Evolutionary conservation across 768 basidiomycete species (phyloP), one percentile per base, ranked within the genome.

Genomic region (Leucogyrophana mollusca): DNA sequence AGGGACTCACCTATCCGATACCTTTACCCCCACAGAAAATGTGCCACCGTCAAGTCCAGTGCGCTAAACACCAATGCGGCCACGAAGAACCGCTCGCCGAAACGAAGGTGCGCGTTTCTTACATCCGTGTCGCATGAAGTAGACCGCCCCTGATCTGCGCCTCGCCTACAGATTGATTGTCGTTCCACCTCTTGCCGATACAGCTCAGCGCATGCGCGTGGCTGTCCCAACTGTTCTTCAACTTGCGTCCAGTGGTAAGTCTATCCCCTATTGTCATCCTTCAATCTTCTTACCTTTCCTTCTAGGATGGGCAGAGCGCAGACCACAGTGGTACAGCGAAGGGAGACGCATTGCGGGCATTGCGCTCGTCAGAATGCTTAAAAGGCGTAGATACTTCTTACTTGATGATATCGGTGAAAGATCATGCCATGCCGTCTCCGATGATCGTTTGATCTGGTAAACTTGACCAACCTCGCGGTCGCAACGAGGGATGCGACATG

Each of bases 1-100:
- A 20, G 16, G 22, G 18, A 44, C 23, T n/a, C 17, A 30, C 22
- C 1, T 30, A 22, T 20, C 37, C 21, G 23, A 34, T 23, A 30
- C 22, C 34, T n/a, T 27, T 24, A 33, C 13, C 27, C 21, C 20
- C 41, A 34, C 27, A 30, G 34, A 43, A 43, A 37, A 78, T 78
- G 76, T 78, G 76, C 53, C 61, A 67, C 63, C 68, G 73, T 59
- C 60, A 72, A 49, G 55, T 66, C 43, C 58, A 68, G 22, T 70
- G 66, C 53, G 64, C 63, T 33, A 55, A 58, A 48, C 65, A 69
- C 52, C 37, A 56, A 17, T 78, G 76, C 51, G 68, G 65, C 22
- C 73, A 77, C 54, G 50, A 60, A 20, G 50, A 60, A 30, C 63
- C 65, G 4, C 43, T 55, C 36, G 57, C 46, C 4, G 62, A 68